Base-by-base conservation (phyloP, 345 rosid species). In the Heritiera littoralis region DNA sequence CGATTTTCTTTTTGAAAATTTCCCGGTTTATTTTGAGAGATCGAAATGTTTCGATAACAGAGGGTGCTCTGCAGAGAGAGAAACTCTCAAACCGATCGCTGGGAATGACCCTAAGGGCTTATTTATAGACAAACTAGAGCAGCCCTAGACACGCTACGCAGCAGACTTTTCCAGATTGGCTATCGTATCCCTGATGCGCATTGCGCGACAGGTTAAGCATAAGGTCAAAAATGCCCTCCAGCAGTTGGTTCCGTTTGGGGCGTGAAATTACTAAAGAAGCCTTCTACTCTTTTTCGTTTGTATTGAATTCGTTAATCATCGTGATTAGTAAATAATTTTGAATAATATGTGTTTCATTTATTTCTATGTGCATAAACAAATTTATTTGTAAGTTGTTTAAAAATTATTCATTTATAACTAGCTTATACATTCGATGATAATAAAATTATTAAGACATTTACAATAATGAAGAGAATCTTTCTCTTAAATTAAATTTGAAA, bases 61-160 rank as follows among this genome's bases (percentile, higher is more conserved):
- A 45, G 3, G 51, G 2, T 4, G 0, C 52, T 59, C 54, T 20
- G 41, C 35, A 3, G 15, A 40, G 67, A 40, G 67, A 56, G 59
- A 38, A 48, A 58, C 38, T 9, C 6, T 55, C 65, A 0, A 56
- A 48, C 11, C 9, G 7, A 6, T 2, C 0, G 0, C 0, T 23
- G 3, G 17, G 1, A 32, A 0, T 3, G 0, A 0, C 78, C 60
- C 61, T 49, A 52, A 35, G 51, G 49, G 15, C 79, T 17, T 77
- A 77, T 77, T 77, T 77, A 77, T 77, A 65, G 72, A 49, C 61
- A 32, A 65, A 65, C 30, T 10, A 41, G 28, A 51, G 71, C 32
- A 76, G 60, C 71, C 71, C 78, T 63, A 76, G 75, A 10, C 20
- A 20, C 11, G 20, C 20, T 12, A 65, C 5, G 51, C 9, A 3